These are phyloP conservation scores for Apocynum venetum DNA, from an alignment of 257 asterid genomes.

Conservation along the genomic window DNA sequence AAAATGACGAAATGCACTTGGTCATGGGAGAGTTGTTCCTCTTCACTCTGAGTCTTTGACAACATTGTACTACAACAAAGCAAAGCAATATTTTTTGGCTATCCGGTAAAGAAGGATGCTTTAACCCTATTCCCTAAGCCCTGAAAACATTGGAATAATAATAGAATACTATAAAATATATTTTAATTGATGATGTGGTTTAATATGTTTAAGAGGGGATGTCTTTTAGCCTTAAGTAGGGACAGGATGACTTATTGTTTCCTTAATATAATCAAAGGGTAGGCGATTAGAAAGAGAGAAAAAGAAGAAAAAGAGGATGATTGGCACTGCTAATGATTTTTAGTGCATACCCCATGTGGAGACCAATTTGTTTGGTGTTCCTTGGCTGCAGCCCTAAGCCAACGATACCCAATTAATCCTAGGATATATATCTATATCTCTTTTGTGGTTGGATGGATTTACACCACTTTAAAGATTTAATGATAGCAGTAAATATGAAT, in stretches of 20 bases:
- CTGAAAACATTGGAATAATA: slow-evolving; percentile 12
- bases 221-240: slow-evolving; percentile 10
- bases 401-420: not conserved
- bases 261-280: slow-evolving; percentile 11
- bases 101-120: slow-evolving; percentile 10
- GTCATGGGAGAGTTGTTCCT: not conserved
- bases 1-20: not conserved
- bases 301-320: not conserved
- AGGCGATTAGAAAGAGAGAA: not conserved
- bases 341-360: slow-evolving; percentile 35
- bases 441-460: no score
- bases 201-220: slow-evolving; percentile 13
- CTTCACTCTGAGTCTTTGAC: not conserved
- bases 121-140: not conserved
- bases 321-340: slow-evolving; percentile 13
- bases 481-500: no score
- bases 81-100: not conserved
- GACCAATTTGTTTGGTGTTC: slow-evolving; percentile 34
- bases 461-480: no score
- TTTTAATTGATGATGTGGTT: slow-evolving; percentile 19
- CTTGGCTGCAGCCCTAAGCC: slow-evolving; percentile 16
- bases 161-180: not conserved
- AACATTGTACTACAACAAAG: not conserved
- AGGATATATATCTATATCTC: not conserved
- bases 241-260: slow-evolving; percentile 2